A percentile compares a stretch with the other conserved stretches of the same genome.
phyloP scores from a whole-genome alignment of 257 asterid genomes.

The Solanum paucissectum region DNA sequence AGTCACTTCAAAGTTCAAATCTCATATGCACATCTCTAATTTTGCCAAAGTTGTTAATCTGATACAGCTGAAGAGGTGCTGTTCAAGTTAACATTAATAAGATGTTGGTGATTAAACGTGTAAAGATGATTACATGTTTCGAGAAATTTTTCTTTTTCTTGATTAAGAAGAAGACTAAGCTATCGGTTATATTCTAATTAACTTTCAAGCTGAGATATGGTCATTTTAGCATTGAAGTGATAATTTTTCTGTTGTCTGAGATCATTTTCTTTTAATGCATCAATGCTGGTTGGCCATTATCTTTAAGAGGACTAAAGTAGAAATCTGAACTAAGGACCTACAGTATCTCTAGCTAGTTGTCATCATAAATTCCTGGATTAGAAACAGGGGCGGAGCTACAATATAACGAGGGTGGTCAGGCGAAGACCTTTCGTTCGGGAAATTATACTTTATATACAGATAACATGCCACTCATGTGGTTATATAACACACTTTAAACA shows the following conservation, averaged over 20 bases:
- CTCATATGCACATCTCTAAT: not conserved
- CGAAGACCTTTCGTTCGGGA: not conserved
- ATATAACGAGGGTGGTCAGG: not conserved
- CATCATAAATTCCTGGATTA: not conserved
- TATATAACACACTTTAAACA: not conserved
- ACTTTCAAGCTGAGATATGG: not conserved
- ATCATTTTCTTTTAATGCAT: not conserved
- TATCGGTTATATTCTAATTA: not conserved
- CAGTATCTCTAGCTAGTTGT: not conserved
- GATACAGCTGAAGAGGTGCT: not conserved
- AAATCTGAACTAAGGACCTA: not conserved
- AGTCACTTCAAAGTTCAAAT: not conserved
- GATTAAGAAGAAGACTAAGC: not conserved
- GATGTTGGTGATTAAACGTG: not conserved
- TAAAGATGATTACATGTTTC: not conserved
- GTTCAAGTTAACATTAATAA: not conserved
- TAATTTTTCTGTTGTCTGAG: not conserved
- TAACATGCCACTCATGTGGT: not conserved
- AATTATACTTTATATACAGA: not conserved
- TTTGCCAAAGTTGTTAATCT: not conserved
- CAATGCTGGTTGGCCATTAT: not conserved
- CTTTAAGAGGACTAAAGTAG: not conserved
- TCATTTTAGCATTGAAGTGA: not conserved
- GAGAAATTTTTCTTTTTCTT: not conserved
- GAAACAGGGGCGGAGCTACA: not conserved